Evolutionary conservation across 345 rosid species (phyloP).

Genomic region (Cardamine chenopodiifolia): DNA sequence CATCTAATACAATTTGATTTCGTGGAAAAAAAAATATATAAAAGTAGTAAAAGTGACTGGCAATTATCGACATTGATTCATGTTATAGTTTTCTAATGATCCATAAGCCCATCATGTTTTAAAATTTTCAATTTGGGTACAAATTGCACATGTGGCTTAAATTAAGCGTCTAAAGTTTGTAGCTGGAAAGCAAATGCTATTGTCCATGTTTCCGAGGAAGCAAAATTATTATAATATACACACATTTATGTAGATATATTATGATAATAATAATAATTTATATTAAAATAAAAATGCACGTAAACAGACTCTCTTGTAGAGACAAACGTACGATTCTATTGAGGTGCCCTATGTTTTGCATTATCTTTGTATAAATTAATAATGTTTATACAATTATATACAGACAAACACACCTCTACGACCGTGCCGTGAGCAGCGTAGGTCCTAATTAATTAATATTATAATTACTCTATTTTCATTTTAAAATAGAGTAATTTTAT

Average conservation of each 20-base stretch:
- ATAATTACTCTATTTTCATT: too few species aligned
- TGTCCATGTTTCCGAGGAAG: slow-evolving; percentile 45
- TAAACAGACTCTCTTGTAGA: slow-evolving; percentile 29
- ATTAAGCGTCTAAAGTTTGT: slow-evolving; percentile 41
- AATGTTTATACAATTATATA: slow-evolving; percentile 25
- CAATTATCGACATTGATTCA: not conserved
- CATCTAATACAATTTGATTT: too few species aligned
- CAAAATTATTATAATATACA: slow-evolving; percentile 30
- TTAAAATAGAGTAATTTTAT: too few species aligned
- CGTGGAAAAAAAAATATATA: too few species aligned
- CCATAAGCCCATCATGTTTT: slow-evolving; percentile 28
- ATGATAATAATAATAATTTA: not conserved
- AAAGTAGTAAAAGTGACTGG: not conserved
- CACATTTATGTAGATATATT: slow-evolving; percentile 17
- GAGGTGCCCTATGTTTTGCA: slow-evolving; percentile 39
- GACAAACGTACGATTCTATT: slow-evolving; percentile 40
- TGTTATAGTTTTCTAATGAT: slow-evolving; percentile 1
- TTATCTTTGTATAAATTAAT: slow-evolving; percentile 28
- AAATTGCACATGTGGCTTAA: slow-evolving; percentile 33
- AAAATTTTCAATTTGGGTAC: not conserved
- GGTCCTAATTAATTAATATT: slow-evolving; percentile 25
- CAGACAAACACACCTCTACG: slow-evolving; percentile 37
- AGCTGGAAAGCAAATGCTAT: slow-evolving; percentile 46
- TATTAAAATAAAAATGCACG: slow-evolving; percentile 8
- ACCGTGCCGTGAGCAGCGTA: slow-evolving; percentile 46